Evolutionary conservation across 2,329 filamentous ascomycete species (phyloP), one percentile per base, ranked within the genome.

Genomic region (Colletotrichum cordylinicola): DNA sequence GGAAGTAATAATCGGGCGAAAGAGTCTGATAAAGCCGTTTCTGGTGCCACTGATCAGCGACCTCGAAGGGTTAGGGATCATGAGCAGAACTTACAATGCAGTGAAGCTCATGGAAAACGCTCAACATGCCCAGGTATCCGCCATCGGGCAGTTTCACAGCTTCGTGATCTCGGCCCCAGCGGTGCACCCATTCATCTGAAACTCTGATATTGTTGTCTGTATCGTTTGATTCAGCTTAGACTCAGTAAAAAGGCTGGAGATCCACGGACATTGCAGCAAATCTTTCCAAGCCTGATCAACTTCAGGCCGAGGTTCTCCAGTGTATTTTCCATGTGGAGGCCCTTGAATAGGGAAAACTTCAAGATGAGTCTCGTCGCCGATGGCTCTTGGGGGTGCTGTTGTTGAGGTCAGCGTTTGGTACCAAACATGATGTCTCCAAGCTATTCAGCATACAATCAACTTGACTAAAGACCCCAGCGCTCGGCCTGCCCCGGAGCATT

Each of bases 81-180:
- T 24, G 18, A 43, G 29, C 18, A 15, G 35, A 8, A 56, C 66
- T 21, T 33, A 74, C 74, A 9, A 76, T 76, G 27, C 74, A 76
- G 37, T 76, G 74, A 33, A 76, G 60, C 39, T 76, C 74, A 21
- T 76, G 74, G 18, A 76, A 76, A 13, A 75, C 71, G 15, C 74
- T 76, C 8, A 76, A 37, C 74, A 76, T 76, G 15, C 74, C 74
- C 6, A 75, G 72, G n/a, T 76, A 75, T n/a, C 74, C 74, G 9
- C 74, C 74, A 16, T 76, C 74, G 2, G 74, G 74, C 13, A 76
- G 67, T 16, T 71, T 76, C 2, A 76, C 74, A 21, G 74, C 74
- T 55, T 76, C 74, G 33, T 71, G 74, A 7, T 76, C 39, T 10
- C 74, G 35, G 16, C 70, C 74, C 74, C 74, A 76, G 15, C 74